phyloP scores from a whole-genome alignment of 2,329 filamentous ascomycete genomes.

The Cladophialophora chaetospira region DNA sequence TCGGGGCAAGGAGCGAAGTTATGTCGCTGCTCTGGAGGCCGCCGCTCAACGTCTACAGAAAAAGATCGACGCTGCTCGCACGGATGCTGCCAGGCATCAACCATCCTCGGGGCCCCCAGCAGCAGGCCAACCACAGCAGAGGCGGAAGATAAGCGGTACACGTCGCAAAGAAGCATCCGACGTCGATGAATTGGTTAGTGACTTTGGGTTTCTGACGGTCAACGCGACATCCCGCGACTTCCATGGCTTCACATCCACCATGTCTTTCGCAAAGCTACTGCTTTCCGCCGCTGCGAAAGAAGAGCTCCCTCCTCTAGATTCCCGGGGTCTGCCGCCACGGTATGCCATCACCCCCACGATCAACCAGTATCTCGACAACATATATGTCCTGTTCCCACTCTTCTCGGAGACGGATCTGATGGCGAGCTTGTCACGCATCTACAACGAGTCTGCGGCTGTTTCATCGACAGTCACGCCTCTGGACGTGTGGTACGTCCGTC shows the following conservation, averaged over 20 bases:
- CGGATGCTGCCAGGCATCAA: slow-evolving; percentile 57
- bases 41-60: slow-evolving; percentile 85
- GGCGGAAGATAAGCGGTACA: slow-evolving; percentile 39
- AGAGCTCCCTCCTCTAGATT: slow-evolving; percentile 62
- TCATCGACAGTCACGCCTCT: slow-evolving; percentile 51
- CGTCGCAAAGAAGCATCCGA: slow-evolving; percentile 73
- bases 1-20: slow-evolving; percentile 91
- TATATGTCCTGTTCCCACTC: slow-evolving; percentile 78
- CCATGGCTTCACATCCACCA: slow-evolving; percentile 80
- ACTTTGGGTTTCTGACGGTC: slow-evolving; percentile 92
- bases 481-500: slow-evolving; percentile 83
- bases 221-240: slow-evolving; percentile 95
- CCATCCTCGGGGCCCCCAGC: slow-evolving; percentile 20
- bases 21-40: slow-evolving; percentile 92
- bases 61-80: slow-evolving; percentile 57
- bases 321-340: slow-evolving; percentile 68
- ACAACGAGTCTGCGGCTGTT: slow-evolving; percentile 55
- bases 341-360: slow-evolving; percentile 69
- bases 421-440: slow-evolving; percentile 77
- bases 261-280: slow-evolving; percentile 89
- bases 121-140: slow-evolving; percentile 38
- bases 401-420: slow-evolving; percentile 80
- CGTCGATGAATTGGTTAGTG: slow-evolving; percentile 87
- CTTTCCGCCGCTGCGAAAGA: slow-evolving; percentile 79
- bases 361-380: slow-evolving; percentile 80